A percentile compares a stretch with the other conserved stretches of the same genome.
These are phyloP conservation scores for Botrytis fabae DNA, from an alignment of 2,329 filamentous ascomycete species.

Conservation along the genomic window DNA sequence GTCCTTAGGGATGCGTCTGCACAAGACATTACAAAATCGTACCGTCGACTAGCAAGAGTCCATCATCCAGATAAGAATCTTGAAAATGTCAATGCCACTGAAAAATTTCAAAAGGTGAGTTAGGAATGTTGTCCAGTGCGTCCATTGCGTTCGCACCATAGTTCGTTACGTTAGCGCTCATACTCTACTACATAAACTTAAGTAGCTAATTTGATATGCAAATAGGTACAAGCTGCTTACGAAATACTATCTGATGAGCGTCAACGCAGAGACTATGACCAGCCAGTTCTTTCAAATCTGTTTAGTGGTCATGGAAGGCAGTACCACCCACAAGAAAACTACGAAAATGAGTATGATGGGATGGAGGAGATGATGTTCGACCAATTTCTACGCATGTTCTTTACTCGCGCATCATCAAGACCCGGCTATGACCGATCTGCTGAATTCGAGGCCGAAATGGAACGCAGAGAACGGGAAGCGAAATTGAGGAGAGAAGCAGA, in stretches of 20 bases:
- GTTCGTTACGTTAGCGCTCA: not conserved
- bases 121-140: not conserved
- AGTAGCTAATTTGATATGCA: not conserved
- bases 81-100: constrained; percentile 27
- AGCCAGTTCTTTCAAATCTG: not conserved
- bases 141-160: not conserved
- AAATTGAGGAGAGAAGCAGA: constrained; percentile 2
- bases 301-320: not conserved
- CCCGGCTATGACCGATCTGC: no score
- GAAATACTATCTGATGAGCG: constrained; percentile 27
- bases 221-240: constrained; percentile 29
- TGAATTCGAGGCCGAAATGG: not conserved
- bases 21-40: constrained; percentile 27
- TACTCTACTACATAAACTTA: not conserved
- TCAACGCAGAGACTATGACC: constrained; percentile 24
- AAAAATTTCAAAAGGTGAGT: constrained; percentile 29
- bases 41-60: constrained; percentile 28
- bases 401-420: not conserved
- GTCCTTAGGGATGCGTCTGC: constrained; percentile 22
- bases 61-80: constrained; percentile 33
- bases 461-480: not conserved
- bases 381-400: not conserved
- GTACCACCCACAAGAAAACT: no score
- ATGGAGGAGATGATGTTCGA: not conserved
- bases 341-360: not conserved